Base-by-base conservation (phyloP, 495 filamentous ascomycete genomes). In the Mycothermus thermophilus region DNA sequence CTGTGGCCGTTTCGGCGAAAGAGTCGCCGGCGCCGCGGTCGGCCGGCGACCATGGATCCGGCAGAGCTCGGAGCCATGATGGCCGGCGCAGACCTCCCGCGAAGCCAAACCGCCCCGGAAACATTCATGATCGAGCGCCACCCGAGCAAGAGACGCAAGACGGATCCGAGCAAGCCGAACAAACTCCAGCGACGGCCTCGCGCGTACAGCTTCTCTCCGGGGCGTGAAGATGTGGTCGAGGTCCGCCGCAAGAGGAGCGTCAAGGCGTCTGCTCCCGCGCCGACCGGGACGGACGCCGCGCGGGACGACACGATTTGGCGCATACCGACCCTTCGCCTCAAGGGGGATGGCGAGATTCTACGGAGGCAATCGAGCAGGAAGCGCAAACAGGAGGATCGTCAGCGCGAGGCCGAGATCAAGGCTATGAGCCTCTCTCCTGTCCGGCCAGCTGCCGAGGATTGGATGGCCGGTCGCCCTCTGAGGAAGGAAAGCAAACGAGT, bases 351-450 rank as follows among this genome's bases (percentile, higher is more conserved):
- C 35, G 69, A 51, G 54, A 65, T 60, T 64, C 60, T 79, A 24
- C 71, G 75, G 20, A 74, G 78, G 30, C 80, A 73, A 45, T 76
- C 82, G 11, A 90, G 79, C 63, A 93, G 86, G 58, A 63, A 62
- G 30, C 70, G 79, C 36, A 77, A 79, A 34, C 72, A 75, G 22
- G 59, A 79, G 24, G 80, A 92, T 37, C 72, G 74, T 50, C 65
- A 73, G 34, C 69, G 86, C 12, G 85, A 92, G 52, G 80, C 80
- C 35, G 83, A 94, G 58, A 83, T 94, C 44, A 76, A 75, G 39
- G 69, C 80, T n/a, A 79, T 94, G 76, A 79, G 77, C 27, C 71
- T 83, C 15, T 50, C 75, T 29, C 77, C 79, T 25, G 66, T 67
- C 17, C 75, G 78, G 26, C 61, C 71, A 2, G 64, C 67, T 8